Evolutionary conservation across 768 basidiomycete species (phyloP), one percentile per base, ranked within the genome.

Genomic region (Clavaria fumosa): DNA sequence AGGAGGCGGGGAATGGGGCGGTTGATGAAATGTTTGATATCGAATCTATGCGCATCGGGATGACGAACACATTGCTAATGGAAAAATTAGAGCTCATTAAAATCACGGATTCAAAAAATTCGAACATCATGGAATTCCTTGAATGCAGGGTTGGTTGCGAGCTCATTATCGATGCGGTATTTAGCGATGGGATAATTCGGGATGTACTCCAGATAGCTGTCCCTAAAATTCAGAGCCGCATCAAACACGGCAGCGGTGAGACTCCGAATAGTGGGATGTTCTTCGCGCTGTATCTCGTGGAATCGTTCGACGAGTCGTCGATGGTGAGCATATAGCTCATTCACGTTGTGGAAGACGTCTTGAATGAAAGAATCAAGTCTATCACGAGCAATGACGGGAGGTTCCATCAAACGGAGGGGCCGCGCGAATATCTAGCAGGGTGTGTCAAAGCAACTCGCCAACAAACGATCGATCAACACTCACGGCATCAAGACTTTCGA

Each of bases 161-260:
- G 76, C 59, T 95, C 91, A 21, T 89, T 78, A 41, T 86, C 83
- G 39, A 96, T 80, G 31, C 80, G 62, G 50, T 83, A 83, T 1
- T 81, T 78, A 0, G 90, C 91, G 34, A 86, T 83, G 1, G 93
- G 91, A 56, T 90, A 85, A 59, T 90, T 78, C n/a, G 83, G 72
- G 43, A 88, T 74, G 48, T 95, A 96, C 43, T 88, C 82, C 66
- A 90, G 74, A 56, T 99, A 99, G 10, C 81, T 78, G 34, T 85
- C 81, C 4, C 84, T 72, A 67, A 93, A 97, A 46, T 91, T 86
- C 43, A 95, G 66, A 1, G 90, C 86, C 3, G 86, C 86, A 52
- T 90, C 79, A 36, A 86, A 74, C 42, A 95, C 66, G 1, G 86
- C 66, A 20, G 85, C 88, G 2, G 85, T 89, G 41, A 97, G 66